phyloP scores from a whole-genome alignment of 2,329 filamentous ascomycete species.

The Alternaria triticina region DNA sequence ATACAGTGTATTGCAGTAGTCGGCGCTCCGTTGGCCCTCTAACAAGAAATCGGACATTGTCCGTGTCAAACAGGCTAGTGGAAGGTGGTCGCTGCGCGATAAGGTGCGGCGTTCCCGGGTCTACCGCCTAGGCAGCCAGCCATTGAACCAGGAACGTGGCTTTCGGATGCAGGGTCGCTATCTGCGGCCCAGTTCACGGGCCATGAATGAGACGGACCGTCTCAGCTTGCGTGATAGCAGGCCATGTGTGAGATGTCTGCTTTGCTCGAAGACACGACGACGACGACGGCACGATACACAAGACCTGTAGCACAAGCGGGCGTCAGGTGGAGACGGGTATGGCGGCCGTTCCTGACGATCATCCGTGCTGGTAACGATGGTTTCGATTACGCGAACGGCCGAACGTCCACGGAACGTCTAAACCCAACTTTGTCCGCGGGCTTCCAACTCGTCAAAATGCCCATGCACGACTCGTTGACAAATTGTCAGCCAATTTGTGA shows the following conservation, averaged over 20 bases:
- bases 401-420: background rate
- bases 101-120: slow-evolving; percentile 12
- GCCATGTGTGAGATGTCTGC: background rate
- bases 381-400: background rate
- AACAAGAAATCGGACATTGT: background rate
- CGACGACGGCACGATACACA: background rate
- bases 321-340: slow-evolving; percentile 5
- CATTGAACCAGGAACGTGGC: slow-evolving; percentile 8
- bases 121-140: slow-evolving; percentile 6
- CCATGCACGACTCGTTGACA: background rate
- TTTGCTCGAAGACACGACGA: background rate
- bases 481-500: background rate
- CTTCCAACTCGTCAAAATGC: background rate
- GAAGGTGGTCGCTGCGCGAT: slow-evolving; percentile 4
- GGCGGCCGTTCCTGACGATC: slow-evolving; percentile 10
- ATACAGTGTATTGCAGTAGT: slow-evolving; percentile 1
- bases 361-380: background rate
- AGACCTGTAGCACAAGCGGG: background rate
- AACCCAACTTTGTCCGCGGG: background rate
- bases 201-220: background rate
- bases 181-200: background rate
- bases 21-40: slow-evolving; percentile 1
- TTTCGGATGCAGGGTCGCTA: slow-evolving; percentile 5
- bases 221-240: background rate
- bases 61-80: slow-evolving; percentile 8